These are phyloP conservation scores for Tuber aestivum DNA, from an alignment of 495 filamentous ascomycete genomes.

Conservation along the genomic window DNA sequence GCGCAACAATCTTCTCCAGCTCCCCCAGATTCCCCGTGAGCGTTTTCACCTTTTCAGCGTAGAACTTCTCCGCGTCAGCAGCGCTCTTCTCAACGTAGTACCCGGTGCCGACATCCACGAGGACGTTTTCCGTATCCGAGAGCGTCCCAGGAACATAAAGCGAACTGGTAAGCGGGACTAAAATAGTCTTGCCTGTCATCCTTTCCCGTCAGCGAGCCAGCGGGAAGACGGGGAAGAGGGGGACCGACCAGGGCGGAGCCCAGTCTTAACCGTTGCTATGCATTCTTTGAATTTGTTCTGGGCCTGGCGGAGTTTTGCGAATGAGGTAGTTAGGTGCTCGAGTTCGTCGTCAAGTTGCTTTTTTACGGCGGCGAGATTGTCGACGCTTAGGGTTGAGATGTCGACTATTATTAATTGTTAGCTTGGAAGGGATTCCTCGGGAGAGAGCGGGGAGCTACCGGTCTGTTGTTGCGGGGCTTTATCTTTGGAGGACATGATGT, in stretches of 20 bases:
- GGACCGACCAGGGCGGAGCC: slow-evolving; percentile 42
- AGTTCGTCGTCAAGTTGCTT: slow-evolving; percentile 93
- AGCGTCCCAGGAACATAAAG: slow-evolving; percentile 86
- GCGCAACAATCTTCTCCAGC: slow-evolving; percentile 77
- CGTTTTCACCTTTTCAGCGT: slow-evolving; percentile 75
- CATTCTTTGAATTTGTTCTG: slow-evolving; percentile 91
- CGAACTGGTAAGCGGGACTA: slow-evolving; percentile 86
- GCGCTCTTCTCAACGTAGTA: slow-evolving; percentile 93
- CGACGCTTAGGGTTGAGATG: slow-evolving; percentile 54
- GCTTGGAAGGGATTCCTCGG: background rate
- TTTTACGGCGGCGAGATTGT: slow-evolving; percentile 57
- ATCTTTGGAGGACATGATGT: slow-evolving; percentile 1
- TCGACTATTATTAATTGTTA: slow-evolving; percentile 50
- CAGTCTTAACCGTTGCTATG: slow-evolving; percentile 62
- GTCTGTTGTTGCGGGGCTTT: background rate
- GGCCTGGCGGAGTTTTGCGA: slow-evolving; percentile 77
- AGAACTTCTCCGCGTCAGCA: slow-evolving; percentile 74
- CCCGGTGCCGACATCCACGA: slow-evolving; percentile 93
- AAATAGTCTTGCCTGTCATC: slow-evolving; percentile 57
- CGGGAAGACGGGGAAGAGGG: background rate
- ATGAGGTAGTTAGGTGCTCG: slow-evolving; percentile 83
- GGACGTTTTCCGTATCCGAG: slow-evolving; percentile 67
- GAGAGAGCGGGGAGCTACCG: background rate
- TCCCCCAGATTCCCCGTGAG: slow-evolving; percentile 72
- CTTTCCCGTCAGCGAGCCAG: slow-evolving; percentile 4